Percentiles rank a stretch among this genome's conserved stretches.
These are phyloP conservation scores for Pouteria glomerata DNA, from an alignment of 148 eudicot genomes.

Conservation along the genomic window DNA sequence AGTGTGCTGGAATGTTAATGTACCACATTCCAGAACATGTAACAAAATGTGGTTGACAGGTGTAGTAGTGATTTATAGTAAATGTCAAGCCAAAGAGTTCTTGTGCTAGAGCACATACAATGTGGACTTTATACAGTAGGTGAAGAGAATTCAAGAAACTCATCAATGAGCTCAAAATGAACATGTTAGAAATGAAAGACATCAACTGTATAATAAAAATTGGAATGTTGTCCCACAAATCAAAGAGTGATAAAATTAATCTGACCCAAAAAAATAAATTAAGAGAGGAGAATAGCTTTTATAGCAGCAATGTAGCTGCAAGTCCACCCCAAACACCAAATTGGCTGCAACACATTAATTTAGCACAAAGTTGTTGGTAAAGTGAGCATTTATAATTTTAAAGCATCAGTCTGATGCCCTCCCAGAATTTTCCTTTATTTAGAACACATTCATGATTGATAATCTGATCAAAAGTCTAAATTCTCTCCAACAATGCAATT, in stretches of 20 bases:
- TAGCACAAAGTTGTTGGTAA: neutral
- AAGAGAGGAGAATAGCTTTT: neutral
- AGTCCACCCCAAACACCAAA: neutral
- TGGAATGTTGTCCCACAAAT: neutral
- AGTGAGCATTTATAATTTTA: neutral
- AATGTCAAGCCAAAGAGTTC: no score
- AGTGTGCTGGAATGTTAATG: no score
- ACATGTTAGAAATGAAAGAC: neutral
- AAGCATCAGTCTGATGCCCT: no score
- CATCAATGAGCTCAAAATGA: slow-evolving; percentile 1
- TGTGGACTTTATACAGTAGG: neutral
- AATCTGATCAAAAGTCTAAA: neutral
- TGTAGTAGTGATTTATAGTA: no score
- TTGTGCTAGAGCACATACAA: neutral
- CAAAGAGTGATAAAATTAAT: neutral
- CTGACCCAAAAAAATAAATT: neutral
- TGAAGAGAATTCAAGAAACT: neutral
- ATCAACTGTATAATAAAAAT: neutral
- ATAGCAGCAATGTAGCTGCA: neutral
- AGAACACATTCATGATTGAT: neutral
- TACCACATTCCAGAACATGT: no score
- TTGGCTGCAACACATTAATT: neutral
- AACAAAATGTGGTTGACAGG: no score
- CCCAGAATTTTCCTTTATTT: neutral
- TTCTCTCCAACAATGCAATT: neutral